Conservation (phyloP, 2,329 filamentous ascomycete genomes). For the Aspergillus eucalypticola region DNA sequence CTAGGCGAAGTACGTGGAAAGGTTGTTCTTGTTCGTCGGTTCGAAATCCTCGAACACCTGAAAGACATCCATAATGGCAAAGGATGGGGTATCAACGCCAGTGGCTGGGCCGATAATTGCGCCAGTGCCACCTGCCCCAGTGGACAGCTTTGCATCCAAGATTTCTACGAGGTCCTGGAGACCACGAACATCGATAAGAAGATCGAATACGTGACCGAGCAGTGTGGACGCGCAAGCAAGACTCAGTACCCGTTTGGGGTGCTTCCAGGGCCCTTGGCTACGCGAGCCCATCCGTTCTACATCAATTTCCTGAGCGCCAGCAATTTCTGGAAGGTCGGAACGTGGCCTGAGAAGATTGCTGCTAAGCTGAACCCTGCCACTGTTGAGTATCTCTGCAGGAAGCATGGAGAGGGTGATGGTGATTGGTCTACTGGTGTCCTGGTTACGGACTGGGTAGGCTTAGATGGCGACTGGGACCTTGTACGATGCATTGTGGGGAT, state of each 20-base stretch:
- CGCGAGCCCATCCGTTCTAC: conserved; percentile 65
- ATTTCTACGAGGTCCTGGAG: conserved; percentile 87
- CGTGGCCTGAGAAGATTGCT: conserved; percentile 93
- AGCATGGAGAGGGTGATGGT: conserved; percentile 51
- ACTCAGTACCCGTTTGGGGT: conserved; percentile 48
- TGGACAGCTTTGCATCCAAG: conserved; percentile 81
- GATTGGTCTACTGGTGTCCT: conserved; percentile 83
- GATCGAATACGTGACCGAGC: conserved; percentile 69
- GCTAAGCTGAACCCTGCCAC: conserved; percentile 79
- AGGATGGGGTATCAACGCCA: conserved; percentile 61
- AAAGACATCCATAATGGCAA: conserved; percentile 48
- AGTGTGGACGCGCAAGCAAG: conserved; percentile 70
- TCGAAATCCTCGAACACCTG: conserved; percentile 59
- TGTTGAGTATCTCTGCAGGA: conserved; percentile 59
- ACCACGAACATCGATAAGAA: conserved; percentile 77
- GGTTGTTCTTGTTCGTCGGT: conserved; percentile 81
- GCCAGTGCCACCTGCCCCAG: conserved; percentile 69
- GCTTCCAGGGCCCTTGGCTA: conserved; percentile 43
- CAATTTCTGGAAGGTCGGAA: conserved; percentile 89
- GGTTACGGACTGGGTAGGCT: conserved; percentile 90
- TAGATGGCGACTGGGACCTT: conserved; percentile 85
- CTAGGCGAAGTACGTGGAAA: conserved; percentile 79
- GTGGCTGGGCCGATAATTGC: conserved; percentile 84
- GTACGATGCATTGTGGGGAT: conserved; percentile 84
- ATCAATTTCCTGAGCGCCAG: conserved; percentile 89